phyloP scores from a whole-genome alignment of 1,284 basidiomycete genomes.

The Microbotryum scabiosae region DNA sequence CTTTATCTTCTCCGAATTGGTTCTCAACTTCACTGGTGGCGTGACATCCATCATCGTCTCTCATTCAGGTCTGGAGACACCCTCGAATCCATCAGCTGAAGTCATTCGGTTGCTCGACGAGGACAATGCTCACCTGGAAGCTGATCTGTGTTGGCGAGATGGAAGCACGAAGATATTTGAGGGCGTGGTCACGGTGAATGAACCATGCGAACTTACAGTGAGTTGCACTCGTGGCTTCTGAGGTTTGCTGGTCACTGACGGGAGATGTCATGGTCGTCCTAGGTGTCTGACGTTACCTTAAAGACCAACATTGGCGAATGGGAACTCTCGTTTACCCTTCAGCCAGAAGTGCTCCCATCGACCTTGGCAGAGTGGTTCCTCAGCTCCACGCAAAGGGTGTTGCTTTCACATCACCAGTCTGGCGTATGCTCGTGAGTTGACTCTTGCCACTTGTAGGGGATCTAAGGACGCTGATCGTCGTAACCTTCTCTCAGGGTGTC shows the following conservation, averaged over 20 bases:
- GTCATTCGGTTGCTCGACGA: conserved; percentile 42
- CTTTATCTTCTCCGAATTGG: conserved; percentile 54
- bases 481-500: conserved; percentile 48
- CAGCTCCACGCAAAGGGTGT: neutral
- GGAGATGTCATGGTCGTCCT: neutral
- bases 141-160: conserved; percentile 51
- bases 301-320: conserved; percentile 3
- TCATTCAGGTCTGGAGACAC: conserved; percentile 39
- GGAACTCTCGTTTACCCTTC: conserved; percentile 6
- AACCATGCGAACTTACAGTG: conserved; percentile 7
- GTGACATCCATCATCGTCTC: conserved; percentile 47
- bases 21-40: conserved; percentile 51
- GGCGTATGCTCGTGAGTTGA: conserved; percentile 11
- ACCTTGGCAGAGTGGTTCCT: conserved; percentile 1
- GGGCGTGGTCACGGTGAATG: conserved; percentile 46
- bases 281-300: conserved; percentile 14
- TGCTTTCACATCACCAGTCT: neutral
- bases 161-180: conserved; percentile 51
- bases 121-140: conserved; percentile 40
- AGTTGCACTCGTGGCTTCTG: neutral
- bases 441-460: too few species aligned
- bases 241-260: neutral
- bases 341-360: neutral
- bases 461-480: neutral
- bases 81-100: neutral